Evolutionary conservation across 2,329 filamentous ascomycete genomes (phyloP).

Genomic region (Cryoendolithus antarcticus): DNA sequence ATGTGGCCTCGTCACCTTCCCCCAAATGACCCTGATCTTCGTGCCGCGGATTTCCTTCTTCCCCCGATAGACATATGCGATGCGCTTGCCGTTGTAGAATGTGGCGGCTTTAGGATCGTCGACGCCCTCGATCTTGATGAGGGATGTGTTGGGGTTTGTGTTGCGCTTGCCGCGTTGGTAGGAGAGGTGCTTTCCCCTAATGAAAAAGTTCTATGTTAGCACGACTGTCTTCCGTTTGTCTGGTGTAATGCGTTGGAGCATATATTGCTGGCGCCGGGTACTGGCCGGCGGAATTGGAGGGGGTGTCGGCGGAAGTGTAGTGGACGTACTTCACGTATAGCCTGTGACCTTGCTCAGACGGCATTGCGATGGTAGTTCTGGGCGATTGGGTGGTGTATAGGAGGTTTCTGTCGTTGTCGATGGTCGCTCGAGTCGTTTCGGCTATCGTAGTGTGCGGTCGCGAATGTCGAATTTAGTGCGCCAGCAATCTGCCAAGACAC

Average conservation of each 20-base stretch:
- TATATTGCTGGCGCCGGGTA: no score
- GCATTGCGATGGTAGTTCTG: slow-evolving; percentile 15
- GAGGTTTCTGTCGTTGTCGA: slow-evolving; percentile 7
- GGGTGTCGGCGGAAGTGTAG: no score
- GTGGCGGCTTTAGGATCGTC: slow-evolving; percentile 79
- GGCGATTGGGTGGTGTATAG: slow-evolving; percentile 5
- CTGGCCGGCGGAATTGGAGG: no score
- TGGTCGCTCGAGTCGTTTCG: slow-evolving; percentile 3
- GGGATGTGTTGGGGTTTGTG: slow-evolving; percentile 66
- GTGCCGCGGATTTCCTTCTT: slow-evolving; percentile 90
- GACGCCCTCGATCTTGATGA: slow-evolving; percentile 99
- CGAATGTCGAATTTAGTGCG: no score
- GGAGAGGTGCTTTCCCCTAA: slow-evolving; percentile 92
- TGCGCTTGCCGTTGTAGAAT: slow-evolving; percentile 99
- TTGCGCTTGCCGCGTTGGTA: slow-evolving; percentile 92
- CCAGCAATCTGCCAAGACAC: no score
- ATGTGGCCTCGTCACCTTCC: slow-evolving; percentile 92
- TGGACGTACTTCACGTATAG: slow-evolving; percentile 23
- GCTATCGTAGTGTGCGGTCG: no score
- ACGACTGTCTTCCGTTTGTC: background rate
- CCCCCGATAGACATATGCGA: slow-evolving; percentile 96
- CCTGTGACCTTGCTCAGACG: slow-evolving; percentile 19
- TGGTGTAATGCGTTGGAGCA: no score
- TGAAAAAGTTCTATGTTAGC: slow-evolving; percentile 7
- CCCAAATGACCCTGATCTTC: slow-evolving; percentile 98